Evolutionary conservation across 352 stramenopile genomes (phyloP), one percentile per base, ranked within the genome.

Genomic region (Saprolegnia diclina): DNA sequence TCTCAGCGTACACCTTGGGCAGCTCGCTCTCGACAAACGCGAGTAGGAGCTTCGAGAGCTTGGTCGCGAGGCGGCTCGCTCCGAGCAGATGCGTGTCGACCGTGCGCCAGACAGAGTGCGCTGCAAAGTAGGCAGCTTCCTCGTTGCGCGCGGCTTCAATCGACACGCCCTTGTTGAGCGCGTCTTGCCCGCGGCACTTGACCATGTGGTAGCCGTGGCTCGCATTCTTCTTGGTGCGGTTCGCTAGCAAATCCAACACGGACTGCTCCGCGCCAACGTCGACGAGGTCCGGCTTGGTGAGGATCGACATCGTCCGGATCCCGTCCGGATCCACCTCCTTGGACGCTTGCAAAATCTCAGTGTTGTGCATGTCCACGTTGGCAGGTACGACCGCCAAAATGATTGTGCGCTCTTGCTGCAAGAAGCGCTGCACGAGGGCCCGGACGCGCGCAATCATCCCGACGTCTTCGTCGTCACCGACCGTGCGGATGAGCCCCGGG

Each of bases 251-350:
- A 10, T 95, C 77, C 40, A 87, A 74, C 0, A 97, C 81, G 40
- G 78, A 67, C 21, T 61, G 29, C 73, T 97, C 85, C 18, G 76
- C 87, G 9, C 88, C 89, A 67, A 70, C 71, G 79, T 96, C 85
- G 52, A 97, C 88, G 46, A 95, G 75, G 77, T 97, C 89, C 46
- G 91, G 76, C 73, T 96, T 96, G 13, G 89, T 97, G 48, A 96
- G 75, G 2, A 97, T 87, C 2, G 85, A 83, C 66, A 96, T 94
- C 0, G 87, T 97, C n/a, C 89, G 83, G 21, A 73, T 72, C 7
- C 81, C 87, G 9, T 76, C 70, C 9, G 81, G 74, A 71, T 96
- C 88, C 9, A 81, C 85, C 57, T 89, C 77, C 56, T 83, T 64
- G 1, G 83, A 82, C 7, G 79, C 78, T 42, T 87, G 75, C 57